phyloP scores from a whole-genome alignment of 2,329 filamentous ascomycete species.

The Amesomyces nigricolor region DNA sequence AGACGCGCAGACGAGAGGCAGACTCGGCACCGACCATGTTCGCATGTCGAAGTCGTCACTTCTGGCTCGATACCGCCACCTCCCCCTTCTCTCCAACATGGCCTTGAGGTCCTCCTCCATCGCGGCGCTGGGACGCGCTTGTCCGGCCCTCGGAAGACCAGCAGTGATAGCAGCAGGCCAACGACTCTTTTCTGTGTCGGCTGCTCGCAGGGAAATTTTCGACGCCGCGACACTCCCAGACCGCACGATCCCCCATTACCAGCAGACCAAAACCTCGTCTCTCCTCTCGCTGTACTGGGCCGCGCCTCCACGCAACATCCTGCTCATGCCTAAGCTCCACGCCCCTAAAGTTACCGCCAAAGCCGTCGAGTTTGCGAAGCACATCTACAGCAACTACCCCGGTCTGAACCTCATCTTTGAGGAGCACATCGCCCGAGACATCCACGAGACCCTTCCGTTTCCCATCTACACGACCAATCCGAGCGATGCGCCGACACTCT shows the following conservation, averaged over 20 bases:
- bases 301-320: conserved; percentile 49
- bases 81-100: conserved; percentile 1
- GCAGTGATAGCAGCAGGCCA: neutral
- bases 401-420: conserved; percentile 79
- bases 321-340: conserved; percentile 55
- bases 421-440: conserved; percentile 61
- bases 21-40: conserved; percentile 20
- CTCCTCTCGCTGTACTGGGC: conserved; percentile 52
- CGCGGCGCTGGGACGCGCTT: neutral
- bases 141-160: neutral
- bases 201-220: conserved; percentile 42
- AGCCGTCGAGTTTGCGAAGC: conserved; percentile 55
- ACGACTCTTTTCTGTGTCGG: conserved; percentile 48
- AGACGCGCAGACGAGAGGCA: neutral
- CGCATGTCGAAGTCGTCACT: conserved; percentile 22
- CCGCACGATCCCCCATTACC: conserved; percentile 58
- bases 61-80: conserved; percentile 19
- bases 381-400: conserved; percentile 75
- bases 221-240: conserved; percentile 46
- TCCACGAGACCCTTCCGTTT: conserved; percentile 66
- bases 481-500: conserved; percentile 40
- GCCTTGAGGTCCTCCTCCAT: conserved; percentile 15
- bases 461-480: conserved; percentile 62
- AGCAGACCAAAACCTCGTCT: conserved; percentile 51
- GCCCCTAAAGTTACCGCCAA: conserved; percentile 48